phyloP scores from a whole-genome alignment of 306 rosid genomes.

The Vigna reflexopilosa region DNA sequence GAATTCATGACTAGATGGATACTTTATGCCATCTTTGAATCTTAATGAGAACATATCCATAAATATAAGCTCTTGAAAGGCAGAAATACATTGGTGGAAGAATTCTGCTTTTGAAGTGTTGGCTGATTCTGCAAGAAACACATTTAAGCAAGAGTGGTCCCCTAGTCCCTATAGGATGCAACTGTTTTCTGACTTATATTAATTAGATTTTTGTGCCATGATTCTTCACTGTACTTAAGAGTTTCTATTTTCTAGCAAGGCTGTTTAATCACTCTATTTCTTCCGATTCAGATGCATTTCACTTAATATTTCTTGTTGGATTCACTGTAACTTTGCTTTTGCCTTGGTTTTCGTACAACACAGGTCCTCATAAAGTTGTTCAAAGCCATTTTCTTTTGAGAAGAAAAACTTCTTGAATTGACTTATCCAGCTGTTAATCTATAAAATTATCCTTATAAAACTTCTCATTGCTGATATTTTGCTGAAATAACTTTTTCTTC shows the following conservation, averaged over 20 bases:
- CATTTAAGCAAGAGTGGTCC: constrained; percentile 16
- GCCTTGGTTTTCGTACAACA: constrained; percentile 49
- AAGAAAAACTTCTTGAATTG: constrained; percentile 49
- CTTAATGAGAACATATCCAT: constrained; percentile 2
- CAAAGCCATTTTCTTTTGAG: constrained; percentile 58
- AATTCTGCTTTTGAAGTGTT: too few species aligned
- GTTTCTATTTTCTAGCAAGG: not conserved
- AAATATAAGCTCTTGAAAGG: constrained; percentile 10
- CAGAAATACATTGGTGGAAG: constrained; percentile 11
- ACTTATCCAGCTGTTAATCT: not conserved
- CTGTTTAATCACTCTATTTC: not conserved
- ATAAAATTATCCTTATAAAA: too few species aligned
- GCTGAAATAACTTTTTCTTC: too few species aligned
- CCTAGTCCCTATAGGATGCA: not conserved
- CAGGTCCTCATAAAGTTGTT: constrained; percentile 57
- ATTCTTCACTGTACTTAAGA: constrained; percentile 7
- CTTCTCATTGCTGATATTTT: too few species aligned
- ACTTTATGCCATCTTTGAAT: constrained; percentile 7
- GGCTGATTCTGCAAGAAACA: not conserved
- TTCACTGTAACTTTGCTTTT: constrained; percentile 33
- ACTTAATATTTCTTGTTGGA: constrained; percentile 30
- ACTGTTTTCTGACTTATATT: constrained; percentile 24
- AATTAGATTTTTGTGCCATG: constrained; percentile 20
- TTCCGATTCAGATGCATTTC: constrained; percentile 28
- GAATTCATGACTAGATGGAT: not conserved